phyloP scores from a whole-genome alignment of 768 basidiomycete species.

The Pleurotus platypus region DNA sequence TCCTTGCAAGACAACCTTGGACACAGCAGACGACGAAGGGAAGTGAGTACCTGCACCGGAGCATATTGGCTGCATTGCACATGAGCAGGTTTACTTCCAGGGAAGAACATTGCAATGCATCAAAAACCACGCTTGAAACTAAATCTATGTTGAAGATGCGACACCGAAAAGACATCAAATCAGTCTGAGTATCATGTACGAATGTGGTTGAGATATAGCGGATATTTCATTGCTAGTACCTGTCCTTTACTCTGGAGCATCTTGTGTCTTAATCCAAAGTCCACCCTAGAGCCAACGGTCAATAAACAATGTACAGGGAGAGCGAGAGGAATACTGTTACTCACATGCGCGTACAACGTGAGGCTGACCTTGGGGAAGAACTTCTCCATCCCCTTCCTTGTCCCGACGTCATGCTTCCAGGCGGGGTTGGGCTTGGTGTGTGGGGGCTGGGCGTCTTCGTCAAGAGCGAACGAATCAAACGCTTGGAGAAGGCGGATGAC shows the following conservation, averaged over 20 bases:
- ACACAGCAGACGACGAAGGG: too few species aligned
- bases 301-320: too few species aligned
- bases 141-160: not conserved
- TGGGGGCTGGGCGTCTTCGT: constrained; percentile 30
- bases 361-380: constrained; percentile 12
- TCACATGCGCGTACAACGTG: constrained; percentile 21
- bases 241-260: not conserved
- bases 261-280: not conserved
- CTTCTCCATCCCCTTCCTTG: constrained; percentile 30
- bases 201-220: not conserved
- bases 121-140: too few species aligned
- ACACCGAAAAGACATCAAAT: not conserved
- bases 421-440: constrained; percentile 29
- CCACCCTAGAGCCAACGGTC: not conserved
- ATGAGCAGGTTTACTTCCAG: too few species aligned
- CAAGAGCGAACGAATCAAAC: constrained; percentile 34
- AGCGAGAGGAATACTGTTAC: not conserved
- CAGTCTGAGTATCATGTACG: not conserved
- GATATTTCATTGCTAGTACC: not conserved
- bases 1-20: too few species aligned
- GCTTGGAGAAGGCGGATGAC: constrained; percentile 43
- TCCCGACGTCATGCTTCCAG: constrained; percentile 26
- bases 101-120: too few species aligned
- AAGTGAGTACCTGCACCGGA: too few species aligned
- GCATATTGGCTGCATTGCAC: too few species aligned